Evolutionary conservation across 2,329 filamentous ascomycete genomes (phyloP), one percentile per base, ranked within the genome.

Genomic region (Ophiosphaerella korrae): DNA sequence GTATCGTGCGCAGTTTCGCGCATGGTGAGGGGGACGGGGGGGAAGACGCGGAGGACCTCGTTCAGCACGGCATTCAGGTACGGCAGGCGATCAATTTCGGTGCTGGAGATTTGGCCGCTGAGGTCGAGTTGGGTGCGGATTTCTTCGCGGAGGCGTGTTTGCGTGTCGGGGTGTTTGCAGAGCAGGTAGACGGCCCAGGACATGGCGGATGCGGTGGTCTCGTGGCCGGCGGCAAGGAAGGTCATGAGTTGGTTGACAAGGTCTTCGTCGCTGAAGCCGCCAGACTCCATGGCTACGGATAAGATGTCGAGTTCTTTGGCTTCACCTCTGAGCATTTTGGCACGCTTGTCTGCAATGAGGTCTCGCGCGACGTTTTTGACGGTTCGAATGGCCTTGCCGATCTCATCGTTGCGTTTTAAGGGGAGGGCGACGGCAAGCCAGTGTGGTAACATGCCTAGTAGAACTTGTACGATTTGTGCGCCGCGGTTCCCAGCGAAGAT

Each of bases 171-270:
- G 55, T 84, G 60, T 18, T 75, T 75, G 61, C 77, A 79, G 1
- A 85, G 73, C 3, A 80, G 71, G 62, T 82, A 84, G 31, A 79
- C 74, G 9, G 80, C 78, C 81, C 82, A 84, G 31, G 77, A 78
- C 50, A 84, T 70, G 14, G 81, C 76, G 12, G 74, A 76, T 2
- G 82, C 80, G 7, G 82, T 84, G 0, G 82, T 85, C 70, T 84
- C 82, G 56, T 85, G 78, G 36, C 77, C 79, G 0, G 91, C 91
- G 1, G 88, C 88, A 5, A 95, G 82, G 77, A 95, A 94, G 0
- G 90, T 95, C 89, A 95, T 94, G 68, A 94, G 83, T 74, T 96
- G 91, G 70, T 94, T 88, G 32, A 91, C 84, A n/a, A 96, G 82
- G 53, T 90, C 85, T 42, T 91, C 88, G 55, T 94, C 89, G 11